Evolutionary conservation across 192 early-diverging fungal species (phyloP).

Genomic region (Phlyctochytrium arcticum): DNA sequence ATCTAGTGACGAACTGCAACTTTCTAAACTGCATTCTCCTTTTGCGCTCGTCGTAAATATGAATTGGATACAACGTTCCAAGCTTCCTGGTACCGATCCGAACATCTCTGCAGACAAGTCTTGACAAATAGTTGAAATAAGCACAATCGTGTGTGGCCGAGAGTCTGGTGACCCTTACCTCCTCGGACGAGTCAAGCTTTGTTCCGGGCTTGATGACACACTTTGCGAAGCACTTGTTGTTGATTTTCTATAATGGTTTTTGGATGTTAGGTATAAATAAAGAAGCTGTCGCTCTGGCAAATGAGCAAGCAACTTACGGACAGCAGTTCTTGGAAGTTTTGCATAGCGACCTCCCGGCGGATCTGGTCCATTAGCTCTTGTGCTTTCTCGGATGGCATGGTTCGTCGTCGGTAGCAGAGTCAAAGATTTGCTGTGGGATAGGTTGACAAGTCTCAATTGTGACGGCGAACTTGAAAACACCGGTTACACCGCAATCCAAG

Average conservation of each 20-base stretch:
- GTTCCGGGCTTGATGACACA: conserved; percentile 73
- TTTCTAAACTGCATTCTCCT: conserved; percentile 42
- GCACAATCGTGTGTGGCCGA: background rate
- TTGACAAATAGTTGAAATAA: conserved; percentile 15
- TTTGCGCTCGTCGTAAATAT: conserved; percentile 70
- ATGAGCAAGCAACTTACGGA: conserved; percentile 47
- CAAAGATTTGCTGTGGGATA: too few species aligned
- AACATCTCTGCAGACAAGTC: conserved; percentile 73
- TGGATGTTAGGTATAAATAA: background rate
- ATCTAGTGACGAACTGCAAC: too few species aligned
- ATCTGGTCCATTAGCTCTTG: conserved; percentile 46
- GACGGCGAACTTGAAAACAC: too few species aligned
- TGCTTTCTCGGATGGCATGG: conserved; percentile 8
- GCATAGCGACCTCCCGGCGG: conserved; percentile 69
- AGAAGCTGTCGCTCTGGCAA: background rate
- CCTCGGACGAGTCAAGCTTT: conserved; percentile 63
- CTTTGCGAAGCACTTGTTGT: conserved; percentile 82
- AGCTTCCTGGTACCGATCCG: conserved; percentile 83
- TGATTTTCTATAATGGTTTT: conserved; percentile 65
- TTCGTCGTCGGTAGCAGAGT: too few species aligned
- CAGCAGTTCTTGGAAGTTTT: conserved; percentile 79
- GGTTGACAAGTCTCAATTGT: too few species aligned
- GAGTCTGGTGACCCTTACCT: conserved; percentile 37
- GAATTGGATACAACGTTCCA: conserved; percentile 79
- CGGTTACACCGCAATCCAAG: too few species aligned